phyloP scores from a whole-genome alignment of 371 early-diverging fungal species.

The Racocetra persica region DNA sequence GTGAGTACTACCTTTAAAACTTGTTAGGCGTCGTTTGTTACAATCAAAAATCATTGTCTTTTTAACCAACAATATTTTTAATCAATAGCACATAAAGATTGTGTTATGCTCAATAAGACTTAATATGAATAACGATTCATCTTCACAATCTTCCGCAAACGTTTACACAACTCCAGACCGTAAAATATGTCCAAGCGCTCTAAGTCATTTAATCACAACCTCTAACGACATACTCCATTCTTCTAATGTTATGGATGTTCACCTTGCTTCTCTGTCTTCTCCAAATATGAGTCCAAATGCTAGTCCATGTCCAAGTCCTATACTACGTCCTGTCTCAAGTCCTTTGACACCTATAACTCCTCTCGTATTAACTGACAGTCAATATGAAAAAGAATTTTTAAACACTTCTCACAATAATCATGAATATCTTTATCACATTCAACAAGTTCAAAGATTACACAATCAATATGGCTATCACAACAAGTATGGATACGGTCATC shows the following conservation, averaged over 20 bases:
- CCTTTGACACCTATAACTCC: constrained; percentile 42
- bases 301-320: constrained; percentile 28
- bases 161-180: too few species aligned
- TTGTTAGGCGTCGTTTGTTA: too few species aligned
- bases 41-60: too few species aligned
- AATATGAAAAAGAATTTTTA: constrained; percentile 25
- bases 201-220: too few species aligned
- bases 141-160: too few species aligned
- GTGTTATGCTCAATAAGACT: too few species aligned
- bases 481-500: background rate
- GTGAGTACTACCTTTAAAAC: too few species aligned
- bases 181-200: too few species aligned
- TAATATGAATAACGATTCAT: too few species aligned
- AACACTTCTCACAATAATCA: background rate
- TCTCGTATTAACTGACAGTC: background rate
- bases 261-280: background rate
- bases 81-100: too few species aligned
- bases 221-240: too few species aligned
- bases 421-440: background rate
- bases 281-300: background rate
- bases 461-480: background rate
- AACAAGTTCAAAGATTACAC: background rate
- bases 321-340: constrained; percentile 28
- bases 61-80: too few species aligned
- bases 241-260: background rate